Evolutionary conservation across 352 stramenopile species (phyloP).

Genomic region (Phytopythium aichiense): DNA sequence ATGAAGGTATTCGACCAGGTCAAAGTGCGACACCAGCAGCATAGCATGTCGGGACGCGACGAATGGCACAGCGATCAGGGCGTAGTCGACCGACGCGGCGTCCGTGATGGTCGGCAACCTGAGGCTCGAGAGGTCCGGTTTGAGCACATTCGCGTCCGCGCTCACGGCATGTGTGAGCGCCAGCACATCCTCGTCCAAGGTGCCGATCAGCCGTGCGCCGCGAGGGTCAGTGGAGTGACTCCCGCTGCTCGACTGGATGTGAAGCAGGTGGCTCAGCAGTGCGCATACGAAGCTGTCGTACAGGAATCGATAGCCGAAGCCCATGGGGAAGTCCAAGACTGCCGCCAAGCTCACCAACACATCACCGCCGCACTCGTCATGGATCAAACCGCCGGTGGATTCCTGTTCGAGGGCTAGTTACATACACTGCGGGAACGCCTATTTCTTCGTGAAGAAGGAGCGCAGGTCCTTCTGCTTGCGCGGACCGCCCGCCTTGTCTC

Average conservation of each 20-base stretch:
- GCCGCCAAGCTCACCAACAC: too few relatives aligned
- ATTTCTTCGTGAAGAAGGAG: constrained; percentile 47
- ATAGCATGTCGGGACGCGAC: constrained; percentile 53
- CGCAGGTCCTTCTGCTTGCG: constrained; percentile 68
- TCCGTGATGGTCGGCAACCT: constrained; percentile 88
- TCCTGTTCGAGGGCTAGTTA: not conserved
- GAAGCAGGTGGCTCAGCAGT: constrained; percentile 97
- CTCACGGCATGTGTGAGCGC: constrained; percentile 84
- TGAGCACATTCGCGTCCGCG: constrained; percentile 90
- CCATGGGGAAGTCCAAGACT: constrained; percentile 94
- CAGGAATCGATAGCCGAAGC: constrained; percentile 84
- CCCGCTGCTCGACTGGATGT: constrained; percentile 69
- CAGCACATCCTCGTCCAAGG: constrained; percentile 63
- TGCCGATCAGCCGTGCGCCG: constrained; percentile 87
- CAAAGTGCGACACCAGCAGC: not conserved
- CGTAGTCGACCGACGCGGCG: constrained; percentile 88
- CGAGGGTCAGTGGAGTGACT: constrained; percentile 90
- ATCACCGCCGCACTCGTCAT: not conserved
- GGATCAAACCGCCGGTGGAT: not conserved
- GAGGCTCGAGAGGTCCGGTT: constrained; percentile 93
- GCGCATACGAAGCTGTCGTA: constrained; percentile 98
- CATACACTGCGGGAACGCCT: not conserved
- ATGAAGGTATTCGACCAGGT: not conserved
- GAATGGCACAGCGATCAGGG: constrained; percentile 90
- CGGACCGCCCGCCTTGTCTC: constrained; percentile 37